phyloP scores from a whole-genome alignment of 768 basidiomycete species.

The Amanita exitialis region DNA sequence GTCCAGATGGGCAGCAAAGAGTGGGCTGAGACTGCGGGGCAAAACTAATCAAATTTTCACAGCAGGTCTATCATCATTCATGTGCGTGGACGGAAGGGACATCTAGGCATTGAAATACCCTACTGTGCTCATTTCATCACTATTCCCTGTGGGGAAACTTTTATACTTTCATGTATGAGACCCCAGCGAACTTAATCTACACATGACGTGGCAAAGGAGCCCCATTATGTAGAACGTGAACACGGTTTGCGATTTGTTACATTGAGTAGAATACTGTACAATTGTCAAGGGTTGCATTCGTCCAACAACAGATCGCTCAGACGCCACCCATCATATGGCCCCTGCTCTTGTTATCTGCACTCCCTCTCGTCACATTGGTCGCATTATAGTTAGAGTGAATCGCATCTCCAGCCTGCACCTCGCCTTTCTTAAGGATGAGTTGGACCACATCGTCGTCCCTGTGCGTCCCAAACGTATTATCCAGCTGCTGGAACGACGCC shows the following conservation, averaged over 20 bases:
- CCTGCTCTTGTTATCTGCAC: conserved; percentile 31
- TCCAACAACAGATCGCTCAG: neutral
- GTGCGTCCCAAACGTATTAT: conserved; percentile 54
- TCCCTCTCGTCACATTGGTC: conserved; percentile 21
- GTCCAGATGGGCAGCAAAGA: conserved; percentile 89
- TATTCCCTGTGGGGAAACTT: neutral
- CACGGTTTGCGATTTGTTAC: neutral
- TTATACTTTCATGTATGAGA: too few species aligned
- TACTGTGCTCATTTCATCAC: neutral
- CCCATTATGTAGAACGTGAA: neutral
- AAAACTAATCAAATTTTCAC: conserved; percentile 7
- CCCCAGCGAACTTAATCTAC: neutral
- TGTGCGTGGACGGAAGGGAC: neutral
- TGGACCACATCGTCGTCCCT: conserved; percentile 57
- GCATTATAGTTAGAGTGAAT: conserved; percentile 3
- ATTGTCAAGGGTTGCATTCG: neutral
- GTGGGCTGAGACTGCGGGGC: conserved; percentile 54
- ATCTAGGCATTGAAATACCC: neutral
- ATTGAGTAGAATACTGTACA: neutral
- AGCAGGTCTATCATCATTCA: neutral
- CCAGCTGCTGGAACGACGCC: conserved; percentile 79
- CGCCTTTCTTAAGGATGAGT: conserved; percentile 55
- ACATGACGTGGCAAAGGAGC: neutral
- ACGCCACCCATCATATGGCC: conserved; percentile 10
- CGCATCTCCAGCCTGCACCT: conserved; percentile 42